Percentiles rank a stretch among this genome's conserved stretches.
These are phyloP conservation scores for Sarocladium strictum DNA, from an alignment of 2,329 filamentous ascomycete species.

Conservation along the genomic window DNA sequence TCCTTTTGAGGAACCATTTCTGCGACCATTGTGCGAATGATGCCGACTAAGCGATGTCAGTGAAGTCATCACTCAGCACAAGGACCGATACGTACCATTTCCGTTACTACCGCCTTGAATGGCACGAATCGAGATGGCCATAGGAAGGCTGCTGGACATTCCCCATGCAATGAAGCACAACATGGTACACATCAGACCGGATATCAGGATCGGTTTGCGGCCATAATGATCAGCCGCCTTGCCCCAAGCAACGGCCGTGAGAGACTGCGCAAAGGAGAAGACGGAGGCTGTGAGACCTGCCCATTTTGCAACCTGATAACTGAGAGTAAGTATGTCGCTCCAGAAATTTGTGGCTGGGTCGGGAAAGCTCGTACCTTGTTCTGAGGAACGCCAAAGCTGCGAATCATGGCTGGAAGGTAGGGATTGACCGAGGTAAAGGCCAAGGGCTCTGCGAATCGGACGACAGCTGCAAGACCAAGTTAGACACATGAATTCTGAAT, in stretches of 20 bases:
- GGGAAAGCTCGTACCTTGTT: constrained; percentile 41
- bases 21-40: constrained; percentile 85
- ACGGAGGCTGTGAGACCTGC: constrained; percentile 68
- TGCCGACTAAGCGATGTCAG: constrained; percentile 57
- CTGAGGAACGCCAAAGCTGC: constrained; percentile 65
- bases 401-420: constrained; percentile 74
- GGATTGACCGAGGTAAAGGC: constrained; percentile 68
- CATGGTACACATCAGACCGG: constrained; percentile 74
- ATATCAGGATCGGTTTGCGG: constrained; percentile 74
- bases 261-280: constrained; percentile 66
- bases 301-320: constrained; percentile 60
- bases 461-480: constrained; percentile 50
- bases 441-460: constrained; percentile 71
- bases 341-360: too few relatives aligned
- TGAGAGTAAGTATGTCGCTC: not conserved
- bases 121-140: constrained; percentile 73
- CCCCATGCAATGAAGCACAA: constrained; percentile 76
- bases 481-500: constrained; percentile 8
- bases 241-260: constrained; percentile 71
- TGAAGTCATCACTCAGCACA: not conserved
- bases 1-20: constrained; percentile 86
- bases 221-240: constrained; percentile 72
- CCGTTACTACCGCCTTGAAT: constrained; percentile 83
- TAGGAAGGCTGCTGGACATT: constrained; percentile 68
- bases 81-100: constrained; percentile 50